Evolutionary conservation across 768 basidiomycete species (phyloP).

Genomic region (Agaricus subrufescens): DNA sequence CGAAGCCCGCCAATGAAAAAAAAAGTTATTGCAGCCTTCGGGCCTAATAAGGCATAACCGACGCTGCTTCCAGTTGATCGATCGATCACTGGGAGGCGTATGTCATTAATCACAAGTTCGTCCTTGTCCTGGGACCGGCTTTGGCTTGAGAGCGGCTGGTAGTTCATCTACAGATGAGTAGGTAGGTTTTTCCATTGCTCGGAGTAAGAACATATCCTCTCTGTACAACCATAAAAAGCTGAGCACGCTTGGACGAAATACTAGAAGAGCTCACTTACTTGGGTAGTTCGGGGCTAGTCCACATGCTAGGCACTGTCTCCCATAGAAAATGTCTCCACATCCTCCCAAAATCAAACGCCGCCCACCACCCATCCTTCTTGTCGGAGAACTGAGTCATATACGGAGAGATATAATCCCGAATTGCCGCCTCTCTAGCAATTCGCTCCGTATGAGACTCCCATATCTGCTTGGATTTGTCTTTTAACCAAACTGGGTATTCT

Average conservation of each 20-base stretch:
- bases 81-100: too few relatives aligned
- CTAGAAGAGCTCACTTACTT: not conserved
- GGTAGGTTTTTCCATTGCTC: slow-evolving; percentile 5
- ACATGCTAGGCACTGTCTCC: not conserved
- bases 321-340: slow-evolving; percentile 2
- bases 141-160: not conserved
- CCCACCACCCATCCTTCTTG: not conserved
- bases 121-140: not conserved
- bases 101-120: not conserved
- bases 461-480: not conserved
- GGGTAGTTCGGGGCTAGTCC: not conserved
- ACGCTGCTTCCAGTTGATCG: too few relatives aligned
- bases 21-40: too few relatives aligned
- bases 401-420: not conserved
- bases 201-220: slow-evolving; percentile 7
- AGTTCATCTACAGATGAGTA: slow-evolving; percentile 1
- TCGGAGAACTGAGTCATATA: slow-evolving; percentile 2
- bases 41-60: too few relatives aligned
- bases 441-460: not conserved
- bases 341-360: not conserved
- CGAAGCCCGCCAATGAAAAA: too few relatives aligned
- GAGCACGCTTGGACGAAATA: too few relatives aligned
- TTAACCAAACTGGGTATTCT: not conserved
- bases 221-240: not conserved
- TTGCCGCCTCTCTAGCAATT: not conserved